phyloP scores from a whole-genome alignment of 768 basidiomycete genomes.

The Stropharia rugosoannulata region DNA sequence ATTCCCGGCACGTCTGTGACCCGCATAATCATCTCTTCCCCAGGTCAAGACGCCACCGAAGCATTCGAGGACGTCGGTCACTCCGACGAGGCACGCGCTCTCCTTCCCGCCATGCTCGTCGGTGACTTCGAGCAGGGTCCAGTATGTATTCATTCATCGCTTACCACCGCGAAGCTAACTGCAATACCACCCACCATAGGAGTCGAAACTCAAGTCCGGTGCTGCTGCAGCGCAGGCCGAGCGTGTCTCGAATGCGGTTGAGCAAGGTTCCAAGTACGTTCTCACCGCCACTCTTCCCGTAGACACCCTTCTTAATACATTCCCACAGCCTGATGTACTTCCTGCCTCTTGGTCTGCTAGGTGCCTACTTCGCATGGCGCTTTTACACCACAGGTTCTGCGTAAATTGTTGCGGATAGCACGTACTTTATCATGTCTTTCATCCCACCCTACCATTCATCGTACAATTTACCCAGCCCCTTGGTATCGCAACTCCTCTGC shows the following conservation, averaged over 20 bases:
- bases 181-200: slow-evolving; percentile 30
- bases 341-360: slow-evolving; percentile 74
- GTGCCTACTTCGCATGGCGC: slow-evolving; percentile 87
- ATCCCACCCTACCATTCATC: slow-evolving; percentile 1
- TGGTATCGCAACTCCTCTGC: not conserved
- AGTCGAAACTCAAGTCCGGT: slow-evolving; percentile 50
- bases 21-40: slow-evolving; percentile 10
- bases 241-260: slow-evolving; percentile 50
- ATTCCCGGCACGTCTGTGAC: slow-evolving; percentile 9
- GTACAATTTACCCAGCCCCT: slow-evolving; percentile 8
- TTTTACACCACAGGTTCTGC: slow-evolving; percentile 57
- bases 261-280: slow-evolving; percentile 69
- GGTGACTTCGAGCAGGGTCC: slow-evolving; percentile 78
- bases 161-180: not conserved
- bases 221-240: slow-evolving; percentile 44
- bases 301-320: slow-evolving; percentile 10
- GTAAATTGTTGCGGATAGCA: slow-evolving; percentile 21
- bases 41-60: slow-evolving; percentile 95
- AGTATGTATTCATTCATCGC: slow-evolving; percentile 39
- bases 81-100: slow-evolving; percentile 93
- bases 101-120: slow-evolving; percentile 75
- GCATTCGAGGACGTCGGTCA: slow-evolving; percentile 99
- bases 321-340: slow-evolving; percentile 73
- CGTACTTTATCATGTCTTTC: not conserved
- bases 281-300: slow-evolving; percentile 2